Evolutionary conservation across 768 basidiomycete genomes (phyloP).

Genomic region (Sporobolomyces roseus): DNA sequence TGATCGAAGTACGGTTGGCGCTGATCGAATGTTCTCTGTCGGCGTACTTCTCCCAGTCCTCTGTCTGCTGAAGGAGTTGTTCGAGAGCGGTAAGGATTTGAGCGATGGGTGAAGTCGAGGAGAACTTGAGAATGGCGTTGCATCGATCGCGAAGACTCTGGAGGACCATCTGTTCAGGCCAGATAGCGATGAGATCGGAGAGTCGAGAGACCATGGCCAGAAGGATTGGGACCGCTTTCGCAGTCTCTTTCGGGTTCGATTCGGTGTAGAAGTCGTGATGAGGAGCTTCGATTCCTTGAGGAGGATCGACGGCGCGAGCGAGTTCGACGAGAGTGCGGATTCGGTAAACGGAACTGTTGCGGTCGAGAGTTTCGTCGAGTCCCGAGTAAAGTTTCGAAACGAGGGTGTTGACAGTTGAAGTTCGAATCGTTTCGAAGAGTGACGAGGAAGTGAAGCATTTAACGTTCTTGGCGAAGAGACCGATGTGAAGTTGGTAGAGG

Average conservation of each 20-base stretch:
- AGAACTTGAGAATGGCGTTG: slow-evolving; percentile 60
- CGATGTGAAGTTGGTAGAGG: slow-evolving; percentile 28
- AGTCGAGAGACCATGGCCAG: slow-evolving; percentile 58
- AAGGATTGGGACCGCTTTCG: slow-evolving; percentile 60
- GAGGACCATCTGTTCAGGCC: slow-evolving; percentile 98
- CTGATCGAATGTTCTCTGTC: slow-evolving; percentile 81
- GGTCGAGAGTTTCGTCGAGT: slow-evolving; percentile 35
- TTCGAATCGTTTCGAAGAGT: slow-evolving; percentile 15
- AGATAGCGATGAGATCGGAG: slow-evolving; percentile 62
- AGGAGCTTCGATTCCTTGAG: slow-evolving; percentile 37
- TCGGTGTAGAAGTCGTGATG: slow-evolving; percentile 51
- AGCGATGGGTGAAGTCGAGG: slow-evolving; percentile 69
- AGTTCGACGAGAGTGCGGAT: slow-evolving; percentile 39
- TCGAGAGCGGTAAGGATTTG: slow-evolving; percentile 77
- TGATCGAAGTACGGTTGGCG: slow-evolving; percentile 62
- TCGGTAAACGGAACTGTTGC: slow-evolving; percentile 25
- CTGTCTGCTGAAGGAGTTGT: slow-evolving; percentile 74
- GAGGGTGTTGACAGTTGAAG: slow-evolving; percentile 26
- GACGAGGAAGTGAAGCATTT: background rate
- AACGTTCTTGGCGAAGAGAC: slow-evolving; percentile 13
- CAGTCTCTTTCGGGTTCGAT: slow-evolving; percentile 66
- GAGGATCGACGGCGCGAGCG: slow-evolving; percentile 18
- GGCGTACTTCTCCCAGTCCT: slow-evolving; percentile 97
- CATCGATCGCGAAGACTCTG: slow-evolving; percentile 73
- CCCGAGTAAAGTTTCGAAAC: slow-evolving; percentile 26